Evolutionary conservation across 805 yeast species (phyloP), one percentile per base, ranked within the genome.

Genomic region (Yarrowia phangngaensis): DNA sequence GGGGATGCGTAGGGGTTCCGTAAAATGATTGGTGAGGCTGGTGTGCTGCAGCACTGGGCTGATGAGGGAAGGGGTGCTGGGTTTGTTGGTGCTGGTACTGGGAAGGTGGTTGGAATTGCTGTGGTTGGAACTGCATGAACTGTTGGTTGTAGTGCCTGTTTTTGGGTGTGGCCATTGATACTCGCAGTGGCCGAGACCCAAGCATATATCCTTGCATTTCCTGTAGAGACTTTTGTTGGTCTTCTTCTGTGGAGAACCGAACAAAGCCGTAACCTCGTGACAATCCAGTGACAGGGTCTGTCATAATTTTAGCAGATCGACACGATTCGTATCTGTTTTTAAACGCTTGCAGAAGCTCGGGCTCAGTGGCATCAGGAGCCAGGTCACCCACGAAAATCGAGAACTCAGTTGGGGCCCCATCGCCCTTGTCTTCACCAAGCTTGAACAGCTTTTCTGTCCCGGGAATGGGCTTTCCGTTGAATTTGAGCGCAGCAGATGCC

Each of bases 231-330:
- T 79, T 73, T 56, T 79, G 81, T 64, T 82, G 87, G 29, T 82
- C 87, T 8, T 72, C 71, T 53, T 76, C 80, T 51, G 73, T 73
- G 26, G 71, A 59, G 61, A 88, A 87, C 53, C 85, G 78, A n/a
- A 87, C 85, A 68, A 89, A 89, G 2, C 96, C 97, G 64, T 83
- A 88, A 9, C 95, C 95, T 60, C 84, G 80, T 6, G 90, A 76
- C 40, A 72, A 72, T 22, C 82, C 81, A 1, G 95, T 79, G 9
- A 65, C 61, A 28, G 78, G 80, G 63, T 88, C 95, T 40, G 75
- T 64, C 80, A 88, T 86, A 53, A 88, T 77, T 59, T 83, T 86
- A 6, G 80, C 92, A 56, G 82, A 80, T 46, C 79, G 73, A 48
- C 86, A 78, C 6, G 89, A 82, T 1, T 89, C 80, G 60, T 76